Base-by-base conservation (phyloP, 345 rosid species). In the Excoecaria agallocha region DNA sequence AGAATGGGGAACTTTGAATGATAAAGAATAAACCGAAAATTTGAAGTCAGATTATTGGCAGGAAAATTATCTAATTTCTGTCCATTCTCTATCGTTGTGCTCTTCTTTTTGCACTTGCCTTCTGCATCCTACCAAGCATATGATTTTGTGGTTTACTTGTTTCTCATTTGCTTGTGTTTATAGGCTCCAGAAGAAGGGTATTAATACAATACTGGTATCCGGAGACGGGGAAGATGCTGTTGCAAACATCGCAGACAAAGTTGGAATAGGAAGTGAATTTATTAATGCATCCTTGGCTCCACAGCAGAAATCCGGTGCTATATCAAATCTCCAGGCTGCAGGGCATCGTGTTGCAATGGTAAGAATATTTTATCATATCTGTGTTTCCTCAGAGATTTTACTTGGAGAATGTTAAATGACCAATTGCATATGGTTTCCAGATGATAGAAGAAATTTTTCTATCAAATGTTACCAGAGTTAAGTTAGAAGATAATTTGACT, bases 181-280 rank as follows among this genome's bases (percentile, higher is more conserved):
- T 71, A 94, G 98, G 86, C 94, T 94, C 55, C 90, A 87, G 80
- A 77, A 78, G 82, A 92, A 87, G 75, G 93, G 97, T 71, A 91
- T 94, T 86, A 92, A 87, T 75, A 91, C 90, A 70, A 68, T 94
- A 61, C 87, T 94, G 74, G 77, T 92, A 84, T 92, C 98, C 45
- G 98, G 98, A 72, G 98, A 94, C 76, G 86, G 97, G 95, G 96
- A 92, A 92, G 98, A 89, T 84, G 98, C 94, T 85, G 97, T 91
- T 77, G 92, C 97, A 88, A 78, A 87, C 35, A 83, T 89, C 55
- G 98, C 96, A 30, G 84, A 83, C 82, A 78, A 78, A 12, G 92
- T 92, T 74, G 97, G 98, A 66, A 92, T 92, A 73, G 81, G 66
- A 78, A 76, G 72, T 74, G 88, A 87, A 79, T 85, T 72, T 54